These are phyloP conservation scores for Termitomyces sp. DNA, from an alignment of 768 basidiomycete genomes.

Conservation along the genomic window DNA sequence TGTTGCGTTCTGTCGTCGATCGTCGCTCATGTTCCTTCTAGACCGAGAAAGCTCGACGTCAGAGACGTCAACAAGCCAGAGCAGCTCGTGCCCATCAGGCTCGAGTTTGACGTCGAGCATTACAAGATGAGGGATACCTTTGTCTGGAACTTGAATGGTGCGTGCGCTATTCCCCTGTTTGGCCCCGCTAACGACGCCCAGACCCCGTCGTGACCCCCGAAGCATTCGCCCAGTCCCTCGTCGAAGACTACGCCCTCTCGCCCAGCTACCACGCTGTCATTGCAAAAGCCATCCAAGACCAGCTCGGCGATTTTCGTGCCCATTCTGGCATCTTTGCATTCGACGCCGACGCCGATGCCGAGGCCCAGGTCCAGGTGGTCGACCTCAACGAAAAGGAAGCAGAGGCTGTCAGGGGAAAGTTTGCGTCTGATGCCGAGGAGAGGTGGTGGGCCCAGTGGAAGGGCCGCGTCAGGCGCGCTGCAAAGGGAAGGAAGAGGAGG, in stretches of 20 bases:
- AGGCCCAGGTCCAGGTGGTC: conserved; percentile 29
- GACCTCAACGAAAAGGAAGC: conserved; percentile 21
- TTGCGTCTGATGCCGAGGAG: conserved; percentile 19
- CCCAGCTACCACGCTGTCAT: conserved; percentile 64
- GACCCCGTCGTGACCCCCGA: conserved; percentile 91
- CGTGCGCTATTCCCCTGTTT: conserved; percentile 19
- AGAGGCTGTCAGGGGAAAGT: neutral
- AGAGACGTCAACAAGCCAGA: conserved; percentile 67
- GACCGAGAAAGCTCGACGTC: conserved; percentile 57
- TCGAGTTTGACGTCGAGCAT: conserved; percentile 95
- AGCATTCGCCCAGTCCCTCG: conserved; percentile 82
- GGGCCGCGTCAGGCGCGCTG: conserved; percentile 1
- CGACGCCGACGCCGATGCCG: neutral
- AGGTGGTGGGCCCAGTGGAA: conserved; percentile 23
- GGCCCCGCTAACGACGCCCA: conserved; percentile 24
- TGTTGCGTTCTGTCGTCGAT: conserved; percentile 16
- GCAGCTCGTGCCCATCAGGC: conserved; percentile 88
- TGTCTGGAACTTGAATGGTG: conserved; percentile 95
- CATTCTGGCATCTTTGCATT: conserved; percentile 49
- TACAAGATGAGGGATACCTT: conserved; percentile 95
- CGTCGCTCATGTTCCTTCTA: conserved; percentile 23
- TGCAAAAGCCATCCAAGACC: conserved; percentile 82
- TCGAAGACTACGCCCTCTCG: conserved; percentile 86
- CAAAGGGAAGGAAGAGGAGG: conserved; percentile 6
- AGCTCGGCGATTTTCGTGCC: conserved; percentile 75